Evolutionary conservation across 805 yeast genomes (phyloP), one percentile per base, ranked within the genome.

Genomic region (Monosporozyma solicola): DNA sequence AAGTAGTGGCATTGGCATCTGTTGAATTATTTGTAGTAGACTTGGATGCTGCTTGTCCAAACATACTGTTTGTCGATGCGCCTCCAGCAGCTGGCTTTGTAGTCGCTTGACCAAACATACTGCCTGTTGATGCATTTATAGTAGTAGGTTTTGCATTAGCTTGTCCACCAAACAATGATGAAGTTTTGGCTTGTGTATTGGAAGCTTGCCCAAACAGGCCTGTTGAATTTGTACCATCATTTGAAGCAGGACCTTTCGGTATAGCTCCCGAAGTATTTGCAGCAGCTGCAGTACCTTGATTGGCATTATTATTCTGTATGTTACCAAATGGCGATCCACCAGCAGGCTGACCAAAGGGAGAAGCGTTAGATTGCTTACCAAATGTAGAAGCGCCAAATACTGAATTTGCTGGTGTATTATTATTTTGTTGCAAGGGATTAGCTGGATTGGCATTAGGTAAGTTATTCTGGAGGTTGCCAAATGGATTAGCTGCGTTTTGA

Each of bases 391-490:
- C 15, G 9, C 39, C 33, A 46, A 13, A 22, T 27, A 39, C 32
- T n/a, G 48, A 29, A 9, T 33, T 35, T 9, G 33, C n/a, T 39
- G 33, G 48, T n/a, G 41, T 51, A 35, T 35, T 35, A 35, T 35
- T 35, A 35, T 35, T 35, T n/a, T 35, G 39, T 11, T 6, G 39
- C 16, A 35, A 35, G 1, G 11, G 15, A 13, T 35, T 35, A 11
- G 16, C 39, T 9, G 11, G 15, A 13, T 35, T 35, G 6, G 16
- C 39, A 35, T 11, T 39, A 39, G n/a, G 15, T 10, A 56, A 56
- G 27, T 45, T 44, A 41, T 50, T 50, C 24, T 50, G 52, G 32
- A 50, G 20, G 22, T 59, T 44, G 15, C 65, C 65, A 54, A 60
- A 61, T 2, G 65, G 59, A 24, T 58, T 50, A 11, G 51, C 43